Evolutionary conservation across 768 basidiomycete genomes (phyloP).

Genomic region (Lactifluus piperatus): DNA sequence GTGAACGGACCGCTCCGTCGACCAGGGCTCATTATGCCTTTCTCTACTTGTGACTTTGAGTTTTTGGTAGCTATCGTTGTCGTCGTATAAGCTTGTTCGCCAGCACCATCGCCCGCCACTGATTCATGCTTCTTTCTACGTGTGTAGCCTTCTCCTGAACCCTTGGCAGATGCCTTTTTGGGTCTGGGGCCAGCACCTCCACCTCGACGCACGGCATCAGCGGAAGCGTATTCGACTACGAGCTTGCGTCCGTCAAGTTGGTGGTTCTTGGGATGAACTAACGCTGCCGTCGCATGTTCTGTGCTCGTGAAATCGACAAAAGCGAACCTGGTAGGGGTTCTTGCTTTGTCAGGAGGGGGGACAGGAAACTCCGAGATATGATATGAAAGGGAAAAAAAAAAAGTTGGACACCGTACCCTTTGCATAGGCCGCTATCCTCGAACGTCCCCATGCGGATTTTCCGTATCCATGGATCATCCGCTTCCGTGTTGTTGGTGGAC

Average conservation of each 20-base stretch:
- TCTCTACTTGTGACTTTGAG: not conserved
- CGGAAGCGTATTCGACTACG: slow-evolving; percentile 81
- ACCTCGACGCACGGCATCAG: slow-evolving; percentile 84
- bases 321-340: slow-evolving; percentile 54
- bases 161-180: not conserved
- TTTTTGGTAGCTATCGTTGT: not conserved
- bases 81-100: not conserved
- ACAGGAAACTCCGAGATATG: no score
- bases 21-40: not conserved
- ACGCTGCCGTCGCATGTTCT: slow-evolving; percentile 71
- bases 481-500: slow-evolving; percentile 15
- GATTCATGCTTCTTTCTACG: not conserved
- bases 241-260: slow-evolving; percentile 76
- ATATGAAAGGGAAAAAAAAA: not conserved
- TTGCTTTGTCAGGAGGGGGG: not conserved
- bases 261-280: slow-evolving; percentile 81
- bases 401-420: slow-evolving; percentile 58
- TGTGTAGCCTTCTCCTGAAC: not conserved
- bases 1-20: not conserved
- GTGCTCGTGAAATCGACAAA: slow-evolving; percentile 84
- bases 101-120: not conserved
- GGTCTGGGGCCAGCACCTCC: slow-evolving; percentile 27
- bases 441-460: slow-evolving; percentile 93
- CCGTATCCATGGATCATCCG: slow-evolving; percentile 49
- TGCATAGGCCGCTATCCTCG: slow-evolving; percentile 90